Evolutionary conservation across 345 rosid genomes (phyloP).

Genomic region (Salix koriyanagi): DNA sequence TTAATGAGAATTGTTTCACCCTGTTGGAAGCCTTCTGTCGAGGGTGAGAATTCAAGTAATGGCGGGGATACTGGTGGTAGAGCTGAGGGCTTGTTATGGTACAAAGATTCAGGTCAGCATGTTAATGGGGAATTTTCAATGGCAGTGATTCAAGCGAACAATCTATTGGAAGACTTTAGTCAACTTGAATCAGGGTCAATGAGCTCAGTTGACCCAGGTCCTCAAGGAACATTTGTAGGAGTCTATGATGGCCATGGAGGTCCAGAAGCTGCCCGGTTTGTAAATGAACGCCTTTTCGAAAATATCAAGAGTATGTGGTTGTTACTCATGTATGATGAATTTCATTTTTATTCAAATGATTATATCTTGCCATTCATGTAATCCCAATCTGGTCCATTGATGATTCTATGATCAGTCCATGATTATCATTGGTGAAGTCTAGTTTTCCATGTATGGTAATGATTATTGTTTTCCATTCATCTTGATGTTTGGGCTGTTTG

Average conservation of each 20-base stretch:
- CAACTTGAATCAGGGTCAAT: constrained; percentile 94
- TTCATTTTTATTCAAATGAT: background rate
- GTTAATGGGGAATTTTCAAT: constrained; percentile 78
- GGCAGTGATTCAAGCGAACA: constrained; percentile 94
- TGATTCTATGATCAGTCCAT: background rate
- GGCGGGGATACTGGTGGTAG: constrained; percentile 56
- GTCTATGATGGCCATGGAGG: constrained; percentile 99
- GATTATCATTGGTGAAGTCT: background rate
- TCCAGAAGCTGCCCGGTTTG: constrained; percentile 85
- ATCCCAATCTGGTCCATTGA: background rate
- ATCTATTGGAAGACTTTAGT: constrained; percentile 71
- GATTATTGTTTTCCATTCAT: background rate
- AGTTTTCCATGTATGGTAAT: background rate
- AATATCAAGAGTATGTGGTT: constrained; percentile 61
- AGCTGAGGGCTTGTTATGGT: constrained; percentile 81
- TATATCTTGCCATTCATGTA: background rate
- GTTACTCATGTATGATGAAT: constrained; percentile 8
- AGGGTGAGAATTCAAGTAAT: constrained; percentile 62
- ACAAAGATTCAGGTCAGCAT: constrained; percentile 71
- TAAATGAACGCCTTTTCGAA: constrained; percentile 61
- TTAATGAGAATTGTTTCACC: constrained; percentile 66
- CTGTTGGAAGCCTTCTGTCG: constrained; percentile 82
- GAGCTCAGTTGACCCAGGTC: constrained; percentile 68
- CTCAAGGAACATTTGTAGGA: constrained; percentile 92
- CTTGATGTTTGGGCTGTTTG: background rate